Base-by-base conservation (phyloP, 441 rosid species). In the Melastoma candidum region DNA sequence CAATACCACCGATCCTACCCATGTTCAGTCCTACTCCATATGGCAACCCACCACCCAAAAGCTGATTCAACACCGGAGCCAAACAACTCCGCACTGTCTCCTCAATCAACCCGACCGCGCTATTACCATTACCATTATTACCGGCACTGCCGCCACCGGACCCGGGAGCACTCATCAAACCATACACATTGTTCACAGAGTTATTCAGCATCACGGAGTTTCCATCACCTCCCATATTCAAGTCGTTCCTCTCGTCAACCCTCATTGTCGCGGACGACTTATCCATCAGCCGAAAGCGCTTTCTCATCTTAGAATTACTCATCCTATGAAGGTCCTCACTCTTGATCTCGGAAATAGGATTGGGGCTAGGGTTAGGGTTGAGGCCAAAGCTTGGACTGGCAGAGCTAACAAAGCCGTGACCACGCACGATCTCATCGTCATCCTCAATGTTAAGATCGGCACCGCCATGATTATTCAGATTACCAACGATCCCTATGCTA, bases 221-320 rank as follows among this genome's bases (percentile, higher is more conserved):
- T 36, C 41, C 41, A 36, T 36, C 41, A 36, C 41, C 41, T 36
- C 41, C 41, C 41, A 36, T 4, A 36, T 36, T 36, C 41, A 36
- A 36, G 8, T 36, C 41, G 41, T 56, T 59, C 58, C 60, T 68
- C 36, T 79, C 88, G n/a, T 82, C 95, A 54, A 71, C 69, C 61
- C 70, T 74, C 46, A 72, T 80, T 36, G 41, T 9, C 7, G 41
- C 8, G 41, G 41, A 3, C 7, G 41, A 36, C 41, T 36, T 36
- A 36, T 36, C 41, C 7, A 4, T 6, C 41, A 36, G 54, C 11
- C 92, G 64, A 1, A 80, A 63, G 26, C 92, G 73, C 62, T 83
- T 88, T 46, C n/a, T 46, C 29, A 46, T 29, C 39, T 52, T 43
- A 11, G 56, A 27, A 7, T 46, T 32, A 2, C 24, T 12, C 60